These are phyloP conservation scores for Epichloe gansuensis DNA, from an alignment of 2,329 filamentous ascomycete species.

Conservation along the genomic window DNA sequence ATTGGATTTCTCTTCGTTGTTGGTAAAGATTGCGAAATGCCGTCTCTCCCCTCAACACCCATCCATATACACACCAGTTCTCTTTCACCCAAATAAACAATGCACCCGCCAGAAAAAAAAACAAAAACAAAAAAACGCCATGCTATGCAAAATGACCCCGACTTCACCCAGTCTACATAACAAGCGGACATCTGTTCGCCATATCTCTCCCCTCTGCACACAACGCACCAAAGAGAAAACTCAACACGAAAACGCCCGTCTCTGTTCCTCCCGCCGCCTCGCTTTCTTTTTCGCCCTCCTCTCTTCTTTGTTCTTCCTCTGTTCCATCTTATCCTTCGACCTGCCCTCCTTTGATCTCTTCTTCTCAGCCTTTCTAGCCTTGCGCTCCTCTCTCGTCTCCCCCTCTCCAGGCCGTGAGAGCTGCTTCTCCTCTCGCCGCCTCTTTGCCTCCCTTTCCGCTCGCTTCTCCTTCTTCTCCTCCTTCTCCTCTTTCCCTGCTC, in stretches of 20 bases:
- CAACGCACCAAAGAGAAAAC: neutral
- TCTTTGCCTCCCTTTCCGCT: conserved; percentile 9
- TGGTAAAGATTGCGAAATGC: too few species aligned
- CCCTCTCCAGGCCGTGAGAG: neutral
- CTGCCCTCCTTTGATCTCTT: conserved; percentile 17
- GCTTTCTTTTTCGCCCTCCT: conserved; percentile 32
- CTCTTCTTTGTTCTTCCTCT: conserved; percentile 24
- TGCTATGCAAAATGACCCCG: conserved; percentile 3
- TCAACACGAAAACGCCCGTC: conserved; percentile 11
- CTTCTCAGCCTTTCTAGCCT: conserved; percentile 22
- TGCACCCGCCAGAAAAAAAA: neutral
- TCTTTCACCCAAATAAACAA: neutral
- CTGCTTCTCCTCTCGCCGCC: conserved; percentile 10
- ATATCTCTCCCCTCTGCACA: neutral
- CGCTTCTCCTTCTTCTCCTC: neutral
- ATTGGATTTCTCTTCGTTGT: too few species aligned
- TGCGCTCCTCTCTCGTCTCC: conserved; percentile 31
- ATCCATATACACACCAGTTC: neutral
- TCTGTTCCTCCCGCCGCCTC: conserved; percentile 24
- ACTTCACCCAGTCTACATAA: neutral
- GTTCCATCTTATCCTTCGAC: conserved; percentile 11
- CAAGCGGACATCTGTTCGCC: neutral
- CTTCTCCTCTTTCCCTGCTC: neutral
- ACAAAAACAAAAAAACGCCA: conserved; percentile 4
- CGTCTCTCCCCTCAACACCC: too few species aligned